phyloP scores from a whole-genome alignment of 768 basidiomycete species.

The Agaricus blazei region DNA sequence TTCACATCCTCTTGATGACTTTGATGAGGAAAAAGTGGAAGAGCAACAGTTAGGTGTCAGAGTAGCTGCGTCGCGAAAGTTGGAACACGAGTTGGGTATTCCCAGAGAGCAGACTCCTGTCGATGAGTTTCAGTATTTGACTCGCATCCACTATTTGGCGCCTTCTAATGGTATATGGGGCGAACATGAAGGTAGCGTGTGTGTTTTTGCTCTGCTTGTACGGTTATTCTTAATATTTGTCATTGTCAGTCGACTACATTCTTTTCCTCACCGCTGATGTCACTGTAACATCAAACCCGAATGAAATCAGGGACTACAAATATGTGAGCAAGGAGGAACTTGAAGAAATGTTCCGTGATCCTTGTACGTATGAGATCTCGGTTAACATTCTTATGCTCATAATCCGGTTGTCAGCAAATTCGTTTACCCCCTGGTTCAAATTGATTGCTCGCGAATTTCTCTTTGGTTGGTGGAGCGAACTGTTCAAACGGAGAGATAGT shows the following conservation, averaged over 20 bases:
- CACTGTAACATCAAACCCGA: slow-evolving; percentile 70
- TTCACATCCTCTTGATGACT: slow-evolving; percentile 93
- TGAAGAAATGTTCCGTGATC: slow-evolving; percentile 82
- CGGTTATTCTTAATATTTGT: not conserved
- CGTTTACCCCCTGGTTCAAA: slow-evolving; percentile 99
- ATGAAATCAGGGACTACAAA: slow-evolving; percentile 88
- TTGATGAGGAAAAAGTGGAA: slow-evolving; percentile 77
- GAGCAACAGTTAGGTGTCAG: slow-evolving; percentile 77
- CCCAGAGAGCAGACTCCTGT: slow-evolving; percentile 70
- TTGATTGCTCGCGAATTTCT: slow-evolving; percentile 95
- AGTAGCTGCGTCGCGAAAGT: slow-evolving; percentile 89
- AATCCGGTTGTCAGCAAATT: slow-evolving; percentile 49
- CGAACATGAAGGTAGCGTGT: slow-evolving; percentile 84
- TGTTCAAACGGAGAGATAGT: slow-evolving; percentile 53
- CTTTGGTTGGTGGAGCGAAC: slow-evolving; percentile 98
- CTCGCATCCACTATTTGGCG: slow-evolving; percentile 95
- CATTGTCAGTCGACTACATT: slow-evolving; percentile 86
- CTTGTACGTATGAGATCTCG: slow-evolving; percentile 39
- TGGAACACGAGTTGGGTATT: slow-evolving; percentile 96
- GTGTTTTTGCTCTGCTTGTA: not conserved
- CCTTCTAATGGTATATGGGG: slow-evolving; percentile 93
- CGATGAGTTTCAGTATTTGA: slow-evolving; percentile 89
- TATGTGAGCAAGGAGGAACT: slow-evolving; percentile 92
- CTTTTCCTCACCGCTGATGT: slow-evolving; percentile 91
- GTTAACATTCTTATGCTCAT: too few relatives aligned